These are phyloP conservation scores for Pythium monospermum DNA, from an alignment of 352 stramenopile species.

Conservation along the genomic window DNA sequence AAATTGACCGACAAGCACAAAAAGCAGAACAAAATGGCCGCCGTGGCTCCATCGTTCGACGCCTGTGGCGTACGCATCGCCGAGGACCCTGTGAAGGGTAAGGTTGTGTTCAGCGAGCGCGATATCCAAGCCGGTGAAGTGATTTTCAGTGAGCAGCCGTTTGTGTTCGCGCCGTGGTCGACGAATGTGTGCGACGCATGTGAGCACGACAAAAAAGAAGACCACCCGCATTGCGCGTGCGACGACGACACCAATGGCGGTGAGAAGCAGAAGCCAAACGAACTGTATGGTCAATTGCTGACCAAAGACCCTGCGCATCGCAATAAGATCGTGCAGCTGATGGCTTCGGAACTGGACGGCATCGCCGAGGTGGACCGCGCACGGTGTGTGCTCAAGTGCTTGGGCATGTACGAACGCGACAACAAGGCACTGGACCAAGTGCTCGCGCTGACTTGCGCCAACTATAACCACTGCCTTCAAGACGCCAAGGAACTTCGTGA, in stretches of 20 bases:
- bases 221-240: conserved; percentile 17
- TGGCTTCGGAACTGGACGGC: conserved; percentile 43
- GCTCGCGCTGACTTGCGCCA: conserved; percentile 39
- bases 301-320: conserved; percentile 37
- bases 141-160: conserved; percentile 72
- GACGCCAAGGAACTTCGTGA: conserved; percentile 39
- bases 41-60: conserved; percentile 40
- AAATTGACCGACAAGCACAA: too few relatives aligned
- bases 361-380: conserved; percentile 69
- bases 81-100: conserved; percentile 46
- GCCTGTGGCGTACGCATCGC: conserved; percentile 49
- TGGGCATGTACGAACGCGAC: conserved; percentile 53
- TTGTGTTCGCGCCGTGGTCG: conserved; percentile 66
- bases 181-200: conserved; percentile 54
- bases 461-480: conserved; percentile 33
- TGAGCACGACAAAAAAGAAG: conserved; percentile 30
- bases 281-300: conserved; percentile 44
- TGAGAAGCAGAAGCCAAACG: conserved; percentile 24
- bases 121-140: conserved; percentile 52
- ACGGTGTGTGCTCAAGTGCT: conserved; percentile 62
- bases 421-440: conserved; percentile 38
- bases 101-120: conserved; percentile 53
- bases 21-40: conserved; percentile 39
- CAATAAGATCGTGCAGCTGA: conserved; percentile 47
- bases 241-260: conserved; percentile 27